Evolutionary conservation across 192 early-diverging fungal genomes (phyloP), one percentile per base, ranked within the genome.

Genomic region (Cetraspora pellucida): DNA sequence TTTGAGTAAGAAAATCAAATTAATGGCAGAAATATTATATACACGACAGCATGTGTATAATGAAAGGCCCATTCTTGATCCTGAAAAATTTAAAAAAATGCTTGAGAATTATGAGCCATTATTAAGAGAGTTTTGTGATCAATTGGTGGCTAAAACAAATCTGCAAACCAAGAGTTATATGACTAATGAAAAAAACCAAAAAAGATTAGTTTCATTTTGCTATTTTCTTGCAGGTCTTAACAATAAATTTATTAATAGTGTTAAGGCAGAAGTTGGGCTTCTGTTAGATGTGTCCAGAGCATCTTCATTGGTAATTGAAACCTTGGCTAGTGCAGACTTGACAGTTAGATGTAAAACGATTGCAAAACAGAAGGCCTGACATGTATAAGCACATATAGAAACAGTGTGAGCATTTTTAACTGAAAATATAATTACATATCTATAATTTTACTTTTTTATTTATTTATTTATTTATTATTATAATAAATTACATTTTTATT

Each of bases 161-260:
- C 65, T 16, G 21, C 13, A 67, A 46, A n/a, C 3, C 21, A 67
- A 67, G 25, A 67, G 23, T n/a, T 0, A 67, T 67, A 67, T 44
- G 2, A 67, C 31, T 67, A 67, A 67, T 46, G n/a, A 43, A 67
- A 67, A 47, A 67, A 67, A 67, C 23, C 44, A 47, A 44, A n/a
- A 0, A 44, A 46, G 44, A 46, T 67, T 67, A 43, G 65, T 67
- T 67, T 67, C 37, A 46, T 67, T 67, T 46, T 67, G 37, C 37
- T 67, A 67, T 67, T 67, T 67, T 47, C 45, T 64, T 23, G 61
- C 23, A 64, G 61, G 25, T 6, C 14, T 55, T 19, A 55, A 69
- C 19, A 69, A 69, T 46, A 69, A 69, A 9, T 69, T 69, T 3
- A 69, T 69, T 69, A 69, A 69, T 45, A 23, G 66, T 4, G 11